These are phyloP conservation scores for Wickerhamiella alocasiicola DNA, from an alignment of 805 yeast species.

Conservation along the genomic window DNA sequence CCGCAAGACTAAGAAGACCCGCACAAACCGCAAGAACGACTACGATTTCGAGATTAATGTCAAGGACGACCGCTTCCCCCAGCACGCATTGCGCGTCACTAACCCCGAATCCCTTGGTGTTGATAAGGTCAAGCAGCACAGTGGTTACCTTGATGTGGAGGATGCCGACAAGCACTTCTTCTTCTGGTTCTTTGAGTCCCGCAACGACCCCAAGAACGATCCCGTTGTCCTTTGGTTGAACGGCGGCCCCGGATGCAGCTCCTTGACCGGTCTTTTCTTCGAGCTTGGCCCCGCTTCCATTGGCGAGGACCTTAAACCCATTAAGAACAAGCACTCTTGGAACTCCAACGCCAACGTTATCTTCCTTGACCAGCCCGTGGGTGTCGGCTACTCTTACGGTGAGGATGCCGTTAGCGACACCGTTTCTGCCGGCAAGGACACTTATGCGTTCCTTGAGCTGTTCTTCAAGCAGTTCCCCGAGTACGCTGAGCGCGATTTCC, in stretches of 20 bases:
- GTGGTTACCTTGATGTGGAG: conserved; percentile 64
- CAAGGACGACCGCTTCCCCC: conserved; percentile 18
- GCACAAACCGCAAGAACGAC: conserved; percentile 9
- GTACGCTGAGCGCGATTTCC: conserved; percentile 50
- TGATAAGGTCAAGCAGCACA: conserved; percentile 67
- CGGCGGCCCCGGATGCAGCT: conserved; percentile 98
- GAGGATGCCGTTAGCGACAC: conserved; percentile 16
- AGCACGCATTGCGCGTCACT: conserved; percentile 51
- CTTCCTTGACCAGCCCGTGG: conserved; percentile 90
- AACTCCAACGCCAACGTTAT: conserved; percentile 84
- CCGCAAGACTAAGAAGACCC: conserved; percentile 7
- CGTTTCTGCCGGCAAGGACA: conserved; percentile 73
- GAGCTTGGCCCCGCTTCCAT: conserved; percentile 88
- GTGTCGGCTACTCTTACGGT: conserved; percentile 83
- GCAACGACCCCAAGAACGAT: conserved; percentile 72
- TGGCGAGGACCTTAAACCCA: conserved; percentile 54
- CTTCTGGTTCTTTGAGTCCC: conserved; percentile 81
- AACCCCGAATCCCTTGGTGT: conserved; percentile 57
- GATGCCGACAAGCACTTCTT: conserved; percentile 88
- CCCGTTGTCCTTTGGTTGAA: conserved; percentile 85
- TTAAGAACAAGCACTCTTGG: conserved; percentile 83
- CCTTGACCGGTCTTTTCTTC: conserved; percentile 81
- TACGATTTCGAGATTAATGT: conserved; percentile 7
- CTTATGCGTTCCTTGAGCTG: conserved; percentile 72
- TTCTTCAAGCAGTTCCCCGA: conserved; percentile 85